Evolutionary conservation across 2,329 filamentous ascomycete genomes (phyloP).

Genomic region (Penicillium sp.): DNA sequence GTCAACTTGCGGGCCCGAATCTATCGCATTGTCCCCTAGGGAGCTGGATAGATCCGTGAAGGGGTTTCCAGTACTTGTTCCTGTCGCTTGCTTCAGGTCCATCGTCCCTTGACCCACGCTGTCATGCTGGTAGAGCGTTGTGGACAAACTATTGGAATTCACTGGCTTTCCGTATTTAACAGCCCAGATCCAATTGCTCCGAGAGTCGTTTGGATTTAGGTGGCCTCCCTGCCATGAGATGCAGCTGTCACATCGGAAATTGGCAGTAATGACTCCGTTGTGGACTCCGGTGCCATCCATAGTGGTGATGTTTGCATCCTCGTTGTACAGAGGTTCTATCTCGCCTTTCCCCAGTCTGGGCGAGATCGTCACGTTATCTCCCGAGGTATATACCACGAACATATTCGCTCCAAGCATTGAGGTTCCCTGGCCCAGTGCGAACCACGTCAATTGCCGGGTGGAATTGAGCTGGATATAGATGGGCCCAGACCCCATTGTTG

Average conservation of each 20-base stretch:
- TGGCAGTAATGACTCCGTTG: conserved; percentile 54
- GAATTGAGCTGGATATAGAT: conserved; percentile 57
- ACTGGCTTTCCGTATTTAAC: conserved; percentile 22
- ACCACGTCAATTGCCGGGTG: conserved; percentile 51
- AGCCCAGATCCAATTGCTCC: conserved; percentile 29
- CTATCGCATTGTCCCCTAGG: conserved; percentile 1
- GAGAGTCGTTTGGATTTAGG: conserved; percentile 12
- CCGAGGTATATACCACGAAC: conserved; percentile 53
- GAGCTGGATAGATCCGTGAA: conserved; percentile 13
- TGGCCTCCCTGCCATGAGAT: conserved; percentile 17
- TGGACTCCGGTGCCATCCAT: conserved; percentile 57
- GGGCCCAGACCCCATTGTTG: conserved; percentile 49
- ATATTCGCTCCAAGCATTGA: conserved; percentile 55
- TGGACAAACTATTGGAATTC: conserved; percentile 18
- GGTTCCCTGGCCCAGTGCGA: conserved; percentile 53
- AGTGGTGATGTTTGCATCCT: conserved; percentile 48
- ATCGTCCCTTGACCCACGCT: conserved; percentile 17
- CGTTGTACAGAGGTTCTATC: conserved; percentile 46
- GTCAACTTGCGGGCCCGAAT: not conserved
- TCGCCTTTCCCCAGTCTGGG: conserved; percentile 51
- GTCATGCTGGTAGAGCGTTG: conserved; percentile 24
- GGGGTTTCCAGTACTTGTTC: conserved; percentile 4
- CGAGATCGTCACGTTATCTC: conserved; percentile 56
- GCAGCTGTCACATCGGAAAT: conserved; percentile 44
- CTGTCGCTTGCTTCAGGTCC: conserved; percentile 23